Percentiles rank a stretch among this genome's conserved stretches.
Evolutionary conservation across 202 grass and related monocot species (phyloP).

Genomic region (Panicum hallii): DNA sequence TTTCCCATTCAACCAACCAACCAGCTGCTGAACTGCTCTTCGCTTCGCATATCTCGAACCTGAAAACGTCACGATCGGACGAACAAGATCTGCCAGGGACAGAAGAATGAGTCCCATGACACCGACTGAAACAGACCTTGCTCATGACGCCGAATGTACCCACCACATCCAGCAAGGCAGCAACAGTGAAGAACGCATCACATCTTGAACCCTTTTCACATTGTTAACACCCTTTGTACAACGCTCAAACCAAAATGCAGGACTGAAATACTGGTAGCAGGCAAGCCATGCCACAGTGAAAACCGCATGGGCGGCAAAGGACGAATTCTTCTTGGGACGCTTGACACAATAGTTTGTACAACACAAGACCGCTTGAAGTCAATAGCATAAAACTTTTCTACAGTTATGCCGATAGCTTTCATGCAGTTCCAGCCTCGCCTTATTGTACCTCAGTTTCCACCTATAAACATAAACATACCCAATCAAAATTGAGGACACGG

Average conservation of each 20-base stretch:
- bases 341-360: conserved; percentile 49
- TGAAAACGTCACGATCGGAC: background rate
- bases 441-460: conserved; percentile 46
- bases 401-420: conserved; percentile 31
- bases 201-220: conserved; percentile 5
- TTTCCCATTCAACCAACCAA: no score
- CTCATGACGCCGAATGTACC: background rate
- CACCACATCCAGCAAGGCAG: background rate
- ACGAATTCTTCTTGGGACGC: conserved; percentile 21
- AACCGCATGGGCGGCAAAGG: background rate
- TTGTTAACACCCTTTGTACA: conserved; percentile 31
- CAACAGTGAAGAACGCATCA: background rate
- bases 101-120: background rate
- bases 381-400: conserved; percentile 37
- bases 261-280: background rate
- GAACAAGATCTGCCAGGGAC: background rate
- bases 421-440: conserved; percentile 27
- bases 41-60: background rate
- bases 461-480: background rate
- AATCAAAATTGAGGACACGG: background rate
- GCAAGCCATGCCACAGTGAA: conserved; percentile 6
- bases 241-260: background rate
- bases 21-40: background rate
- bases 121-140: background rate
- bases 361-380: conserved; percentile 39